Evolutionary conservation across 768 basidiomycete genomes (phyloP).

Genomic region (Amylocystis lapponica): DNA sequence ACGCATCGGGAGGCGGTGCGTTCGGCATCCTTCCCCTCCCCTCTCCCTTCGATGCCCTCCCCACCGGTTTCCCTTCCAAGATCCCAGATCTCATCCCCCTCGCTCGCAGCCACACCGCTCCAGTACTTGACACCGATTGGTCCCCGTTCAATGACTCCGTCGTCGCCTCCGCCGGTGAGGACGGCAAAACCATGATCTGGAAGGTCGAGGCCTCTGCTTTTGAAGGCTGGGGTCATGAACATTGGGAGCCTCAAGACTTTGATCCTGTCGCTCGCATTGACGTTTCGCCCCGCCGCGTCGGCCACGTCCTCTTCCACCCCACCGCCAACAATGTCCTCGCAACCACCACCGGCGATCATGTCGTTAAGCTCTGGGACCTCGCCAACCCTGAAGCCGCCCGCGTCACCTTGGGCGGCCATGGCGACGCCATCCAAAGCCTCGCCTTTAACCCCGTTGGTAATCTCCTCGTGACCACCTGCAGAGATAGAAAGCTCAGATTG

Average conservation of each 20-base stretch:
- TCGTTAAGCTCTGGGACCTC: conserved; percentile 90
- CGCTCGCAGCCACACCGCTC: conserved; percentile 77
- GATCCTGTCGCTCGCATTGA: conserved; percentile 80
- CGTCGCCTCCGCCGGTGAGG: conserved; percentile 90
- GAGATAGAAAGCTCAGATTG: conserved; percentile 87
- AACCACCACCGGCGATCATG: conserved; percentile 76
- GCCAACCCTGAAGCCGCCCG: conserved; percentile 62
- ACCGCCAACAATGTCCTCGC: conserved; percentile 85
- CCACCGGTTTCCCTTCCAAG: conserved; percentile 58
- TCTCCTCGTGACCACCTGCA: conserved; percentile 80
- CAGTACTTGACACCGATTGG: conserved; percentile 95
- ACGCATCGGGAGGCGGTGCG: conserved; percentile 86
- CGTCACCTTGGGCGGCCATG: conserved; percentile 64
- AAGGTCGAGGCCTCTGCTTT: conserved; percentile 66
- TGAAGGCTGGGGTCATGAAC: conserved; percentile 80
- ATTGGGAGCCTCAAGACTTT: conserved; percentile 78
- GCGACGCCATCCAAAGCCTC: conserved; percentile 83
- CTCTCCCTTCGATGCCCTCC: conserved; percentile 53
- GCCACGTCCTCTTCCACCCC: conserved; percentile 92
- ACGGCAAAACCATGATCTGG: conserved; percentile 92
- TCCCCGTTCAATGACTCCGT: conserved; percentile 89
- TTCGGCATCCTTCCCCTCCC: conserved; percentile 91
- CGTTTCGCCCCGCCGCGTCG: conserved; percentile 81
- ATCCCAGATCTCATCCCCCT: conserved; percentile 91
- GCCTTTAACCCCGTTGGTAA: conserved; percentile 80